Evolutionary conservation across 1,284 basidiomycete species (phyloP).

Genomic region (Naganishia sp.): DNA sequence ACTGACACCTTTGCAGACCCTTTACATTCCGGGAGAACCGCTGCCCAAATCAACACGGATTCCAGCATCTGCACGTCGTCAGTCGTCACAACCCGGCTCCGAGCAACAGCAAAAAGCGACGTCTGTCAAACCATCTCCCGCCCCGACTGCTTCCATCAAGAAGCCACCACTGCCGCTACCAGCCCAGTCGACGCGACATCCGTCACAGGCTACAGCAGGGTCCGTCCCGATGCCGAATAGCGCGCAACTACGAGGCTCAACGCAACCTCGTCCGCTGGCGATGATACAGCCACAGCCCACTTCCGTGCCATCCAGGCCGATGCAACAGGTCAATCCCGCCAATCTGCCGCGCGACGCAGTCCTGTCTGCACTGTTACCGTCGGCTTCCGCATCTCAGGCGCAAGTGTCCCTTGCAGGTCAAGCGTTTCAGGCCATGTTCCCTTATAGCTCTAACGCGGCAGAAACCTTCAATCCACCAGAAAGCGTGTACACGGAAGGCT

Average conservation of each 20-base stretch:
- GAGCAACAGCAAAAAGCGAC: conserved; percentile 5
- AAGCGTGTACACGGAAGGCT: conserved; percentile 23
- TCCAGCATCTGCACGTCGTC: conserved; percentile 43
- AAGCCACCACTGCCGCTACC: conserved; percentile 20
- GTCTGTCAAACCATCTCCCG: conserved; percentile 11
- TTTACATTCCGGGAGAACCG: conserved; percentile 47
- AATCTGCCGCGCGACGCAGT: background rate
- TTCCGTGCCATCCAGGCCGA: background rate
- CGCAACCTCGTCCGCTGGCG: conserved; percentile 10
- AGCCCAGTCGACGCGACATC: background rate
- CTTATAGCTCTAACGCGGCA: background rate
- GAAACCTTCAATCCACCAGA: conserved; percentile 15
- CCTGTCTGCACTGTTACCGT: background rate
- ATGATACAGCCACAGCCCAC: conserved; percentile 21
- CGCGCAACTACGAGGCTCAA: conserved; percentile 3
- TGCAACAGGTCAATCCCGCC: background rate
- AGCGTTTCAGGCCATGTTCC: conserved; percentile 15
- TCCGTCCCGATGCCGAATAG: conserved; percentile 17
- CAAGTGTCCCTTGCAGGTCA: conserved; percentile 1
- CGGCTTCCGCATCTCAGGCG: background rate
- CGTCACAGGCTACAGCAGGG: background rate
- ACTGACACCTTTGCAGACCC: conserved; percentile 40
- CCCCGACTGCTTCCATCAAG: conserved; percentile 1
- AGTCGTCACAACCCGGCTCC: conserved; percentile 16
- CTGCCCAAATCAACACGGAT: conserved; percentile 35